These are phyloP conservation scores for Ceratorhiza oryzae-sativae DNA, from an alignment of 1,284 basidiomycete species.

Conservation along the genomic window DNA sequence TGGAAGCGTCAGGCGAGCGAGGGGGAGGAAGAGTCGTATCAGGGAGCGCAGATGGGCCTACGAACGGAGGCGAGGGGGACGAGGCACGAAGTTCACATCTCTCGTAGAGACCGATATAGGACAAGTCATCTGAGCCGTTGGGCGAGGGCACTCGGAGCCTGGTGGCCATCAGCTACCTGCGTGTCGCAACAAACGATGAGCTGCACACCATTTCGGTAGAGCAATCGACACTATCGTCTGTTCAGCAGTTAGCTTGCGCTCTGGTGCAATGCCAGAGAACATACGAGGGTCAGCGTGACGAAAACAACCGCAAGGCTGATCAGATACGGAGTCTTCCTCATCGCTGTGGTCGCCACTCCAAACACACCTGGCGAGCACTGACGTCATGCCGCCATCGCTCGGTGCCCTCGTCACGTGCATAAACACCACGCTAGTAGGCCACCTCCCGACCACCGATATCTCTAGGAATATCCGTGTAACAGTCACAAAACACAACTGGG, in stretches of 20 bases:
- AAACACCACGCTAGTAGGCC: no score
- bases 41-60: constrained; percentile 15
- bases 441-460: no score
- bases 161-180: no score
- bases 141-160: constrained; percentile 8
- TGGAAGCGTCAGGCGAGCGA: neutral
- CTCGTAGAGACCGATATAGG: constrained; percentile 24
- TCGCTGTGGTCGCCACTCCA: constrained; percentile 47
- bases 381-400: neutral
- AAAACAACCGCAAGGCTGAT: constrained; percentile 63
- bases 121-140: neutral
- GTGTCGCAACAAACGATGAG: no score
- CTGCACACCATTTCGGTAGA: no score
- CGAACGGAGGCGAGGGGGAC: constrained; percentile 2
- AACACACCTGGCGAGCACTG: neutral
- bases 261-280: constrained; percentile 47
- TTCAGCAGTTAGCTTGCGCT: no score
- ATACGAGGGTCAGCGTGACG: constrained; percentile 61
- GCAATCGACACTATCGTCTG: no score
- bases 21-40: constrained; percentile 21
- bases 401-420: no score
- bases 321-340: constrained; percentile 71
- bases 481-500: no score
- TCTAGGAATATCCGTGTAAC: no score
- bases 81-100: neutral